phyloP scores from a whole-genome alignment of 108 stramenopile genomes.

The Cyclotella distinguenda region DNA sequence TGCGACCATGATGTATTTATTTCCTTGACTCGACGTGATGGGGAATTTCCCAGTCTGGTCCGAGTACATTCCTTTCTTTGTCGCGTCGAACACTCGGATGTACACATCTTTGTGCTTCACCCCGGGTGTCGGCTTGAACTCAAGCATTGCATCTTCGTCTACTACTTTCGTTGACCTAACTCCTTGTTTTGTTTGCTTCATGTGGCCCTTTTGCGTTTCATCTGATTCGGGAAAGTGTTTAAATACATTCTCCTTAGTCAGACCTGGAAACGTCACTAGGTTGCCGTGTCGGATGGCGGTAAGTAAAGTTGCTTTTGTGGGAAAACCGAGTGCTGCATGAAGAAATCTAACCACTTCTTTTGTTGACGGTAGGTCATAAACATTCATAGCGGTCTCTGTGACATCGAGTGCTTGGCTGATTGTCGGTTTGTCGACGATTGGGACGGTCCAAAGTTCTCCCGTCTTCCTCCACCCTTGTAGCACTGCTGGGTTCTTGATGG shows the following conservation, averaged over 20 bases:
- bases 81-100: too few relatives aligned
- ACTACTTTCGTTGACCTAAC: conserved; percentile 19
- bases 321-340: conserved; percentile 23
- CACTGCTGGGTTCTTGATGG: background rate
- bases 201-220: conserved; percentile 23
- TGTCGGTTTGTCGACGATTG: background rate
- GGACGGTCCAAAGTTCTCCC: conserved; percentile 3
- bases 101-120: background rate
- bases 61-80: too few relatives aligned
- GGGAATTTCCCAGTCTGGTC: too few relatives aligned
- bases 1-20: too few relatives aligned
- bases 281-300: conserved; percentile 10
- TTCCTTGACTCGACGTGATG: too few relatives aligned
- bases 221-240: conserved; percentile 16
- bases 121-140: background rate
- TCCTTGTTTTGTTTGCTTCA: conserved; percentile 2
- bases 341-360: conserved; percentile 18
- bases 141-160: background rate
- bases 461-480: conserved; percentile 18
- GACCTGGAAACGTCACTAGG: conserved; percentile 8
- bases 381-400: background rate
- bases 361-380: conserved; percentile 11
- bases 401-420: background rate
- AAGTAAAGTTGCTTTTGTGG: conserved; percentile 20
- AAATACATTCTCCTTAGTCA: background rate